Percentiles rank a stretch among this genome's conserved stretches.
Evolutionary conservation across 768 basidiomycete species (phyloP).

Genomic region (Tulasnella sp.): DNA sequence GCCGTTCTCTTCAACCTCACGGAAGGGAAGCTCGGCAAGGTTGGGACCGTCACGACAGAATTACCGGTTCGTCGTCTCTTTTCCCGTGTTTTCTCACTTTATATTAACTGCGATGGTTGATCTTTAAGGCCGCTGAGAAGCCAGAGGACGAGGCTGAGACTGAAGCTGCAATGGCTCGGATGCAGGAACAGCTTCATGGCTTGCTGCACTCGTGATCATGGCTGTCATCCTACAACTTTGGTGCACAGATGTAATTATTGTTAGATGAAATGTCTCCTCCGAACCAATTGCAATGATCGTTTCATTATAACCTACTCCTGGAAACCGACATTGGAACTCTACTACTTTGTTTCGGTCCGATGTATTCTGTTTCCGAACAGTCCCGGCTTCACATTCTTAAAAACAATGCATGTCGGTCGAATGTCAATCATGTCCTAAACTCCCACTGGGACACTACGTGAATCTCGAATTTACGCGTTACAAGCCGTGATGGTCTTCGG

Average conservation of each 20-base stretch:
- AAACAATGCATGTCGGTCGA: too few relatives aligned
- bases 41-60: conserved; percentile 56
- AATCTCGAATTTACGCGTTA: too few relatives aligned
- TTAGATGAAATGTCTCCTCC: neutral
- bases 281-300: neutral
- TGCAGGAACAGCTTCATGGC: conserved; percentile 80
- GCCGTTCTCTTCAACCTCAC: conserved; percentile 93
- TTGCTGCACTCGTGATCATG: conserved; percentile 43
- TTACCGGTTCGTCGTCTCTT: conserved; percentile 50
- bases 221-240: neutral
- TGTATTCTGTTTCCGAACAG: too few relatives aligned
- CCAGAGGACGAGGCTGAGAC: conserved; percentile 66
- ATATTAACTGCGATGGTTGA: conserved; percentile 1
- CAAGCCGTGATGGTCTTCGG: too few relatives aligned
- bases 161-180: conserved; percentile 80
- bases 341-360: too few relatives aligned
- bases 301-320: neutral
- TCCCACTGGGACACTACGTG: too few relatives aligned
- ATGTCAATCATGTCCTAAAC: too few relatives aligned
- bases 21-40: conserved; percentile 87
- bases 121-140: conserved; percentile 43
- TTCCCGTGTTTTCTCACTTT: conserved; percentile 2
- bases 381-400: too few relatives aligned
- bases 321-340: too few relatives aligned
- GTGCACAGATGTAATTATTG: neutral